Percentiles rank a stretch among this genome's conserved stretches.
phyloP scores from a whole-genome alignment of 441 rosid species.

The Gossypium schwendimanii region DNA sequence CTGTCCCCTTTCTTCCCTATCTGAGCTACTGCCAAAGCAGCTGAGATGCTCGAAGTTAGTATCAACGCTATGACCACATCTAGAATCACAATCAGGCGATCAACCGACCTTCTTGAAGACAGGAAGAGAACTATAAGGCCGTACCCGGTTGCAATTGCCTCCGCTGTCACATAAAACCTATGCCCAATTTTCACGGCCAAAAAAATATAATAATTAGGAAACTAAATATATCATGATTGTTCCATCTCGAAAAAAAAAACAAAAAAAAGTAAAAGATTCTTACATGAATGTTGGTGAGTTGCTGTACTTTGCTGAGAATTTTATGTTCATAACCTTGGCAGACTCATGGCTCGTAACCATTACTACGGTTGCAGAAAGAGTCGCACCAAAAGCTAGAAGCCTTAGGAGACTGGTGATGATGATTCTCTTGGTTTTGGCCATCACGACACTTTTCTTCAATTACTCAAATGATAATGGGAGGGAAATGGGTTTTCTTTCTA shows the following conservation, averaged over 20 bases:
- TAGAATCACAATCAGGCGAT: slow-evolving; percentile 28
- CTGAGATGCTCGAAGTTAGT: slow-evolving; percentile 41
- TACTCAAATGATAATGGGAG: background rate
- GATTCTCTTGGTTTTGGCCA: slow-evolving; percentile 25
- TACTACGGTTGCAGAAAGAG: slow-evolving; percentile 30
- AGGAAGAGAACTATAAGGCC: slow-evolving; percentile 28
- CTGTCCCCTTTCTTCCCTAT: slow-evolving; percentile 54
- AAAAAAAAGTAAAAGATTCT: background rate
- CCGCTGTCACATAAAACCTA: slow-evolving; percentile 46
- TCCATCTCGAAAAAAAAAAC: background rate
- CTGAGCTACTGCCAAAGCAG: slow-evolving; percentile 44
- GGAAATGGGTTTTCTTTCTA: background rate
- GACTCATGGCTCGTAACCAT: slow-evolving; percentile 48
- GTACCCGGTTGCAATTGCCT: slow-evolving; percentile 41
- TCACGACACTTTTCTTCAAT: background rate
- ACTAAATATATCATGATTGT: background rate
- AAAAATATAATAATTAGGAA: background rate
- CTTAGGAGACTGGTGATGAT: slow-evolving; percentile 28
- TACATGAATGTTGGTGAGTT: slow-evolving; percentile 45
- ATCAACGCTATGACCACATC: slow-evolving; percentile 38
- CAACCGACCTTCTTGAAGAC: slow-evolving; percentile 16
- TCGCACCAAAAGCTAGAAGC: slow-evolving; percentile 39
- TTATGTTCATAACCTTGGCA: slow-evolving; percentile 41
- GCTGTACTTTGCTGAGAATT: slow-evolving; percentile 46
- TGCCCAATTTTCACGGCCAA: background rate